Conservation (phyloP, 176 grass and related monocot species). For the Thinopyrum elongatum region DNA sequence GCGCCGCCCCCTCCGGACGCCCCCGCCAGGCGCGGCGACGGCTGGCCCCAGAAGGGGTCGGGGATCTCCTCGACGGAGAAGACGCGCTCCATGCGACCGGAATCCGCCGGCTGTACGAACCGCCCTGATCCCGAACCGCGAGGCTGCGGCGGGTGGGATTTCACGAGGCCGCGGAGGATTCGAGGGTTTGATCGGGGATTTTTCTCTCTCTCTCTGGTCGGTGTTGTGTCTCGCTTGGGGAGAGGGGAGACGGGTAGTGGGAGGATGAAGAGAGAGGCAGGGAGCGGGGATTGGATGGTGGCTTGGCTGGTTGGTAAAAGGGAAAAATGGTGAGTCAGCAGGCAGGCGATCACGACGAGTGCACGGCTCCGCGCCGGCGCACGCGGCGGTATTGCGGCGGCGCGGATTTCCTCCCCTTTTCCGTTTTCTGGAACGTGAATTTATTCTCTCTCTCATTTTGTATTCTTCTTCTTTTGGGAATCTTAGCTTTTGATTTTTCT, state of each 20-base stretch:
- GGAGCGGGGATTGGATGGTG: background rate
- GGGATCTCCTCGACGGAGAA: slow-evolving; percentile 89
- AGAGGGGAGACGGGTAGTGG: background rate
- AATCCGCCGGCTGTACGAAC: background rate
- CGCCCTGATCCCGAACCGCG: background rate
- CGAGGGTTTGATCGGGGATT: slow-evolving; percentile 27
- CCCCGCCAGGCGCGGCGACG: background rate
- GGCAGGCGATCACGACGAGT: background rate
- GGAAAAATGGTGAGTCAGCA: background rate
- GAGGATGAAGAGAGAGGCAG: background rate
- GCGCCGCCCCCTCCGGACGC: background rate
- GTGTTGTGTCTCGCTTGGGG: background rate
- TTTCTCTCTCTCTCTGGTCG: background rate
- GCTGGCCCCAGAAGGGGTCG: slow-evolving; percentile 58
- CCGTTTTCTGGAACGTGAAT: background rate
- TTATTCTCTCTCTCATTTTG: background rate
- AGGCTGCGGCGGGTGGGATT: background rate
- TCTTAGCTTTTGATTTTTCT: too few relatives aligned
- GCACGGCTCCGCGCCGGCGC: slow-evolving; percentile 2
- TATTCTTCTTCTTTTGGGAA: too few relatives aligned
- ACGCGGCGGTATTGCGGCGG: background rate
- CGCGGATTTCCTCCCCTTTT: background rate
- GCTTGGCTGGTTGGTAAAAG: background rate
- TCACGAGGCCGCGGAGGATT: background rate
- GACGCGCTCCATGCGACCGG: slow-evolving; percentile 62